These are phyloP conservation scores for Aspergillus flavus DNA, from an alignment of 2,329 filamentous ascomycete species.

Conservation along the genomic window DNA sequence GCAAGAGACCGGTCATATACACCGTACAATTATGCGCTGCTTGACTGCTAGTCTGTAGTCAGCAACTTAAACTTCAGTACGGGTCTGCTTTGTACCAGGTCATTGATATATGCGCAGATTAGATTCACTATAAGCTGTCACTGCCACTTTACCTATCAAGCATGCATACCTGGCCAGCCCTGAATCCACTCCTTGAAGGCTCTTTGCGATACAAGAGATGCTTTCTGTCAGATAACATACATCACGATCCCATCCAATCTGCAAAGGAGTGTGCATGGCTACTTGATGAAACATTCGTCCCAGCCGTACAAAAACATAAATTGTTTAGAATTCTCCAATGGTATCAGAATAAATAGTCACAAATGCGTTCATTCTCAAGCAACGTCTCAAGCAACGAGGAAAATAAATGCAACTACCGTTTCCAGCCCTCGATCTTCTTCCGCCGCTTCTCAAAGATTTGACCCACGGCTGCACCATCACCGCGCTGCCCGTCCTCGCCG, in stretches of 20 bases:
- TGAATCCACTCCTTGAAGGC: neutral
- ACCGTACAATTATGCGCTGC: neutral
- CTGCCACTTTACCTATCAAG: neutral
- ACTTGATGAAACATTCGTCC: neutral
- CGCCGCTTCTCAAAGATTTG: slow-evolving; percentile 55
- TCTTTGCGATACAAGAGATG: neutral
- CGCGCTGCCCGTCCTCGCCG: slow-evolving; percentile 71
- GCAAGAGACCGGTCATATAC: neutral
- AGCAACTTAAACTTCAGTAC: neutral
- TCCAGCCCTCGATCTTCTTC: slow-evolving; percentile 49
- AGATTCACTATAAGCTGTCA: neutral
- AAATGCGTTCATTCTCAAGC: neutral
- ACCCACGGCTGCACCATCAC: slow-evolving; percentile 67
- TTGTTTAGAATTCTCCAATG: neutral
- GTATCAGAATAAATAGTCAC: slow-evolving; percentile 12
- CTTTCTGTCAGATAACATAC: neutral
- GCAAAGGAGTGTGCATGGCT: neutral
- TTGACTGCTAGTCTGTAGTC: neutral
- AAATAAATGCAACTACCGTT: slow-evolving; percentile 28
- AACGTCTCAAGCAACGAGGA: neutral
- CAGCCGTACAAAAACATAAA: neutral
- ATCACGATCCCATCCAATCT: neutral
- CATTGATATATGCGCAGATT: neutral
- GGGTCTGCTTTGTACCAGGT: neutral
- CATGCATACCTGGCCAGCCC: neutral